Evolutionary conservation across 352 stramenopile species (phyloP), one percentile per base, ranked within the genome.

Genomic region (Phytopythium delawarense): DNA sequence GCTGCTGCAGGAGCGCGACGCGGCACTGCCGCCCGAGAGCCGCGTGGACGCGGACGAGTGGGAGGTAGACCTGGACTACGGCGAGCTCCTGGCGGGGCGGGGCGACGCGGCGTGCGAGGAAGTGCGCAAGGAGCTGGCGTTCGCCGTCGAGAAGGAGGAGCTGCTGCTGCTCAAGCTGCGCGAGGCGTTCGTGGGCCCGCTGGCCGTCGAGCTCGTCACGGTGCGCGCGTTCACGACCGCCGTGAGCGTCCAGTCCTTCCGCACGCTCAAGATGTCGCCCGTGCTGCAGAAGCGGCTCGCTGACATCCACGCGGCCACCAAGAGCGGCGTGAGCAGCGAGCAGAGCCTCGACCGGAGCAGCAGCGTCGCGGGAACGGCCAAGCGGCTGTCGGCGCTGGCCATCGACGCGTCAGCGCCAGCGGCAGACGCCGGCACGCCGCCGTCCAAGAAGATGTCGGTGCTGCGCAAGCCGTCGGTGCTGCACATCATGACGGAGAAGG

Each of bases 51-150:
- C 77, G 8, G 69, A 84, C 34, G 88, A 97, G 45, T 91, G 96
- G 76, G 77, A 95, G 39, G 85, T 98, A 28, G 93, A 98, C 63
- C 66, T 90, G 13, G 87, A 96, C 40, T 96, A 96, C 40, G 77
- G 81, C 12, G 79, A 91, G n/a, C 58, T 91, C 13, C 62, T 97
- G 11, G 69, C 59, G 1, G 64, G 69, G 23, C 72, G 84, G 20
- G 86, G 89, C 1, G 84, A 96, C 48, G 72, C 85, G 4, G 80
- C 87, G 28, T 94, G 91, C 48, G 89, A 97, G 21, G 89, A 97
- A 76, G 90, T 97, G 32, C 79, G 80, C 32, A 83, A 88, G 11
- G 89, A 97, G 59, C 77, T 94, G 7, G 85, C 87, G 44, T 94
- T 89, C 59, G 74, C 84, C 0, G 72, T 84, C 7, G 89, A 98